Evolutionary conservation across 352 stramenopile species (phyloP).

Genomic region (Saprolegnia parasitica): DNA sequence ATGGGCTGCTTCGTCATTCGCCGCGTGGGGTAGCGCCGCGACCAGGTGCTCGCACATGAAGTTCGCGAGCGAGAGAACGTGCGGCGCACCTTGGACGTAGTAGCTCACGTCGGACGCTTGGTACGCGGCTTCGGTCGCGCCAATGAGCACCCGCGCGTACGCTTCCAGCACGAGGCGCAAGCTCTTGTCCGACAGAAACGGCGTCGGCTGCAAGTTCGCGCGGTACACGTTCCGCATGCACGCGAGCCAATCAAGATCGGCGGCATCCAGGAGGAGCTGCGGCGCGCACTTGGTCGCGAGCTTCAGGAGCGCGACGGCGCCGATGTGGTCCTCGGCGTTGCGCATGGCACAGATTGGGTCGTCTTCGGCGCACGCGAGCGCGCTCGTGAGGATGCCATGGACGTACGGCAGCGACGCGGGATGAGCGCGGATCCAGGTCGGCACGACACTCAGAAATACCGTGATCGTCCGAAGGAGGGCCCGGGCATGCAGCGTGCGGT

Average conservation of each 20-base stretch:
- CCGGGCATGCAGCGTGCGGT: background rate
- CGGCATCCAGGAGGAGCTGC: background rate
- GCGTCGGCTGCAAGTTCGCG: constrained; percentile 1
- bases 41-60: constrained; percentile 7
- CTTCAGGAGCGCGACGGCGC: constrained; percentile 15
- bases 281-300: background rate
- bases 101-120: background rate
- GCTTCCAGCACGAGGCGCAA: constrained; percentile 18
- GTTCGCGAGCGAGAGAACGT: constrained; percentile 1
- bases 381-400: constrained; percentile 5
- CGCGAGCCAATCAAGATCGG: background rate
- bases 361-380: constrained; percentile 12
- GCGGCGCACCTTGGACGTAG: background rate
- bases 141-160: background rate
- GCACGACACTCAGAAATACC: constrained; percentile 18
- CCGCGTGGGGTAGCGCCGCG: background rate
- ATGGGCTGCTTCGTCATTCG: background rate
- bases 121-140: background rate
- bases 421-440: background rate
- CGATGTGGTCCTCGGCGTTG: constrained; percentile 21
- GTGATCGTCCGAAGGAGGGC: constrained; percentile 8
- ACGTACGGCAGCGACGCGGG: background rate
- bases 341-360: constrained; percentile 11
- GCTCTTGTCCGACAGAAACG: constrained; percentile 16
- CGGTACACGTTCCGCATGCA: constrained; percentile 10